Evolutionary conservation across 192 early-diverging fungal genomes (phyloP).

Genomic region (Paraglomus occultum): DNA sequence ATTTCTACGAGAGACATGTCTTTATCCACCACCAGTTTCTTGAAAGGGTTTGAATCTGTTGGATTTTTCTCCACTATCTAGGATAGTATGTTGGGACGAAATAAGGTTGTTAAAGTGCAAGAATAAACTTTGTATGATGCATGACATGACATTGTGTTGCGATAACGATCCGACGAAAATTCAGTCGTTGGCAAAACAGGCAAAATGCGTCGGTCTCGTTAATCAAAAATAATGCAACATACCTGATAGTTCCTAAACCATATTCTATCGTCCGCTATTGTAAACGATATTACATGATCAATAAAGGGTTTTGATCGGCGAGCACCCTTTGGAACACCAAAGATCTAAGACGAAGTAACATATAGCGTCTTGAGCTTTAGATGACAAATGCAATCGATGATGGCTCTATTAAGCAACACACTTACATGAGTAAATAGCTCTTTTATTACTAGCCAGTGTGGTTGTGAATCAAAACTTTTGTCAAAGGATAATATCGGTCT

Average conservation of each 20-base stretch:
- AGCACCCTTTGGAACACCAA: slow-evolving; percentile 83
- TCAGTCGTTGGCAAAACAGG: too few relatives aligned
- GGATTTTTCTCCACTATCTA: slow-evolving; percentile 71
- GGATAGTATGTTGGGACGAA: too few relatives aligned
- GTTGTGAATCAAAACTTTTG: slow-evolving; percentile 81
- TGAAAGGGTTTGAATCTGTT: slow-evolving; percentile 3
- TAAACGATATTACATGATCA: slow-evolving; percentile 91
- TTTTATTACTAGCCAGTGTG: slow-evolving; percentile 87
- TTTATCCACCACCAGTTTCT: slow-evolving; percentile 35
- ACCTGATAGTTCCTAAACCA: slow-evolving; percentile 98
- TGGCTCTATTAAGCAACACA: too few relatives aligned
- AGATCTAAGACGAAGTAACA: slow-evolving; percentile 62
- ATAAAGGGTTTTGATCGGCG: slow-evolving; percentile 95
- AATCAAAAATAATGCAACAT: background rate
- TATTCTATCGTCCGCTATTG: slow-evolving; percentile 81
- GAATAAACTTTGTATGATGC: too few relatives aligned
- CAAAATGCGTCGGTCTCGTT: too few relatives aligned
- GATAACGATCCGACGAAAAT: too few relatives aligned
- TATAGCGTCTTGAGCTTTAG: too few relatives aligned
- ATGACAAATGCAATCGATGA: too few relatives aligned
- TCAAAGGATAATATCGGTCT: slow-evolving; percentile 96
- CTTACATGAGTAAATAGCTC: slow-evolving; percentile 77
- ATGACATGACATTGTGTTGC: too few relatives aligned
- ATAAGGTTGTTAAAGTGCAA: too few relatives aligned
- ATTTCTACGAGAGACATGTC: slow-evolving; percentile 90